Conservation (phyloP, 768 basidiomycete species). For the Tylopilus intermedius region DNA sequence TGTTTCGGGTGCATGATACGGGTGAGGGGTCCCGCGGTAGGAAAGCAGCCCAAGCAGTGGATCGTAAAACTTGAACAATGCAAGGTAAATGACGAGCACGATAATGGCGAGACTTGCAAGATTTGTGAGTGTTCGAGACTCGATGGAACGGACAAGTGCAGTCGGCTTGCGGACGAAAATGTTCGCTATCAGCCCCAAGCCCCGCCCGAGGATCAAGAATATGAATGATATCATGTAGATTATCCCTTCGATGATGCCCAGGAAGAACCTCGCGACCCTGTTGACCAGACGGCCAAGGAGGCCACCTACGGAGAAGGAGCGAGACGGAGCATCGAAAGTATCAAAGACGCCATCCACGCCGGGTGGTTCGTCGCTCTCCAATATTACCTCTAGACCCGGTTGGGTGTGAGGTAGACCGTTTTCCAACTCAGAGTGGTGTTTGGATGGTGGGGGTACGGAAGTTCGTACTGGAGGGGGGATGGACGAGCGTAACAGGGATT, state of each 20-base stretch:
- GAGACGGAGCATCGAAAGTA: conserved; percentile 16
- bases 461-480: conserved; percentile 35
- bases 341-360: conserved; percentile 25
- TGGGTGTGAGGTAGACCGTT: conserved; percentile 38
- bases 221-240: conserved; percentile 30
- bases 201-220: conserved; percentile 42
- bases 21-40: conserved; percentile 26
- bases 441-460: conserved; percentile 37
- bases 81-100: conserved; percentile 39
- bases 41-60: conserved; percentile 32
- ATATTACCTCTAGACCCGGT: conserved; percentile 56
- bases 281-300: conserved; percentile 43
- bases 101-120: conserved; percentile 42
- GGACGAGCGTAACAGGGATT: conserved; percentile 31
- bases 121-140: conserved; percentile 28
- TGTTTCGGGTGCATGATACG: conserved; percentile 50
- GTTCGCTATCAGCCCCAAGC: conserved; percentile 47
- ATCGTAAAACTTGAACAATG: conserved; percentile 42
- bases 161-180: conserved; percentile 46
- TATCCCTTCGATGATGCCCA: conserved; percentile 21
- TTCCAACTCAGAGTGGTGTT: conserved; percentile 9
- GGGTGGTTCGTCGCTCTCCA: conserved; percentile 56
- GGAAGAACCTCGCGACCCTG: conserved; percentile 27
- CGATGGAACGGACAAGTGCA: conserved; percentile 34
- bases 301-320: conserved; percentile 43